Evolutionary conservation across 148 eudicot genomes (phyloP).

Genomic region (Persicaria tinctoria): DNA sequence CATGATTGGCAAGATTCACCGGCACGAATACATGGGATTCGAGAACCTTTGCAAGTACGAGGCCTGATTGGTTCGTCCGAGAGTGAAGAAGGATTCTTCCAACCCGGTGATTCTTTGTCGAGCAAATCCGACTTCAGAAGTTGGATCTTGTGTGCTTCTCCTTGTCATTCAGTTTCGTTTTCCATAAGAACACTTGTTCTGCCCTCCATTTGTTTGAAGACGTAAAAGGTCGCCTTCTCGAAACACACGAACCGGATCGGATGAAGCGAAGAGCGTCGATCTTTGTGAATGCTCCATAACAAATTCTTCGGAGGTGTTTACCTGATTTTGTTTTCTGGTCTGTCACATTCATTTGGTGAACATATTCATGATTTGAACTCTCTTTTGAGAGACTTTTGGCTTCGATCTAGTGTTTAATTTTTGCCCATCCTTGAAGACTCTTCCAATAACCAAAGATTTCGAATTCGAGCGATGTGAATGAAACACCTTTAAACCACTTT

Average conservation of each 20-base stretch:
- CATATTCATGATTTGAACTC: not conserved
- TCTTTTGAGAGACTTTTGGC: not conserved
- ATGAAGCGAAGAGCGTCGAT: not conserved
- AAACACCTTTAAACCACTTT: too few species aligned
- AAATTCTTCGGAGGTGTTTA: not conserved
- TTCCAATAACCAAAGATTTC: too few species aligned
- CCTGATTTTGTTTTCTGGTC: conserved; percentile 6
- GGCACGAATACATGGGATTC: conserved; percentile 81
- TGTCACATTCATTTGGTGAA: not conserved
- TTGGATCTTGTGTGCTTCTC: not conserved
- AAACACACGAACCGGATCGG: not conserved
- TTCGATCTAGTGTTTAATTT: not conserved
- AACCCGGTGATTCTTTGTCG: not conserved
- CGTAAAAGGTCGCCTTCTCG: not conserved
- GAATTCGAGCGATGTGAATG: too few species aligned
- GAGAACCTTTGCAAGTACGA: conserved; percentile 80
- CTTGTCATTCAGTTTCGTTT: not conserved
- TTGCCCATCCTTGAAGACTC: too few species aligned
- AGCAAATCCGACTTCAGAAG: not conserved
- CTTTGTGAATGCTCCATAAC: not conserved
- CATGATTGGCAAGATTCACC: conserved; percentile 63
- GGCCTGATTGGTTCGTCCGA: not conserved
- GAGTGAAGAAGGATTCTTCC: not conserved
- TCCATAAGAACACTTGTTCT: not conserved
- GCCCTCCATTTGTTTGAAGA: conserved; percentile 1